Percentiles rank a stretch among this genome's conserved stretches.
Conservation (phyloP, 257 asterid genomes). For the Ocimum tenuiflorum region DNA sequence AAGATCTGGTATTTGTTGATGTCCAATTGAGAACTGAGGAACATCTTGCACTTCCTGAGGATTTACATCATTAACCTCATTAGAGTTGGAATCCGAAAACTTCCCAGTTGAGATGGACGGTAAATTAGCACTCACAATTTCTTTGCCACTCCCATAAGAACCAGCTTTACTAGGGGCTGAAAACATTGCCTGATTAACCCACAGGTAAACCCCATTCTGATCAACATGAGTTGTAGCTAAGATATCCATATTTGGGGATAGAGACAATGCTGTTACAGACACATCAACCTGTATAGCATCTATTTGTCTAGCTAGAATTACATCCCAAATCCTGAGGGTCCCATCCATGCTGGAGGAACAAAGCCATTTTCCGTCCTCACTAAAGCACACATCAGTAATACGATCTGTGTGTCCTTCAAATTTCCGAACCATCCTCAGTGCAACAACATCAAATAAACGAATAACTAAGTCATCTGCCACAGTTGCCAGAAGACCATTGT, state of each 20-base stretch:
- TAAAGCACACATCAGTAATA: constrained; percentile 75
- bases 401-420: constrained; percentile 89
- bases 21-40: constrained; percentile 24
- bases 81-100: constrained; percentile 29
- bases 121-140: constrained; percentile 43
- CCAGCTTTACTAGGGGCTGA: constrained; percentile 49
- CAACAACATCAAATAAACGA: constrained; percentile 73
- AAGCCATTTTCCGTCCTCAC: constrained; percentile 97
- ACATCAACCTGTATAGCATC: constrained; percentile 81
- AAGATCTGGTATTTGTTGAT: constrained; percentile 64
- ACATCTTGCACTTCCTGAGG: constrained; percentile 29
- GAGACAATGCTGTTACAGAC: constrained; percentile 63
- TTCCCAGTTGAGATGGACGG: constrained; percentile 53
- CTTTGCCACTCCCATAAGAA: constrained; percentile 66
- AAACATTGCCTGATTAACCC: constrained; percentile 91
- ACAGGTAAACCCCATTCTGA: constrained; percentile 77
- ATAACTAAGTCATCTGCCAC: constrained; percentile 77
- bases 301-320: constrained; percentile 69
- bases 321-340: constrained; percentile 84
- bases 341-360: constrained; percentile 93
- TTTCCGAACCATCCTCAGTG: constrained; percentile 71
- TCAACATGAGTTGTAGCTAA: constrained; percentile 81
- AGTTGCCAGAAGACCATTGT: constrained; percentile 81
- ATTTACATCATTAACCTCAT: constrained; percentile 20
- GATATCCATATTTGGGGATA: constrained; percentile 88